phyloP scores from a whole-genome alignment of 108 stramenopile species.

The Discostella pseudostelligera region DNA sequence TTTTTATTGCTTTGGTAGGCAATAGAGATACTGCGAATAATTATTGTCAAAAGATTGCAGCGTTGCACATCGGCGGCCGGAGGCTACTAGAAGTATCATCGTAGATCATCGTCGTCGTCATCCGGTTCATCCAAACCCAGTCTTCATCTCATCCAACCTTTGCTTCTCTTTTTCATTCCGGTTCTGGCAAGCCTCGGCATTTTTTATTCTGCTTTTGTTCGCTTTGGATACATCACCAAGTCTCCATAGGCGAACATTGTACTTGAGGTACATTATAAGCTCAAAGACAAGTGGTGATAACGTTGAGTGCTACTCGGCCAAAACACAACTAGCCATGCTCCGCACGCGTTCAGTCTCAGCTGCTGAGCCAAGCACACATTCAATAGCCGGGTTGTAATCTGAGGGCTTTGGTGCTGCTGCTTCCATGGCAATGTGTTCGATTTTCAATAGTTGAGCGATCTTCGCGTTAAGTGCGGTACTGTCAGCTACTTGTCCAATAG shows the following conservation, averaged over 20 bases:
- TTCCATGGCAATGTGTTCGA: not conserved
- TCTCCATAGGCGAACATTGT: not conserved
- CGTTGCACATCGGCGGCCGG: too few species aligned
- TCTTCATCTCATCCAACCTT: constrained; percentile 1
- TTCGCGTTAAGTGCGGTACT: constrained; percentile 1
- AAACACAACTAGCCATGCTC: constrained; percentile 9
- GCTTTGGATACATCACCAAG: constrained; percentile 1
- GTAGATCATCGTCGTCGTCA: too few species aligned
- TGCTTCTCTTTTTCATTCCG: not conserved
- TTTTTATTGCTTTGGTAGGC: too few species aligned
- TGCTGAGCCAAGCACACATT: not conserved
- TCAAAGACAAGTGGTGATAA: constrained; percentile 1
- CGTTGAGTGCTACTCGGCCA: not conserved
- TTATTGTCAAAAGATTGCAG: too few species aligned
- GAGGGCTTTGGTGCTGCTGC: not conserved
- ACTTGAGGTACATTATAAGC: constrained; percentile 6
- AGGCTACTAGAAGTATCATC: too few species aligned
- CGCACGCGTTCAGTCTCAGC: constrained; percentile 4
- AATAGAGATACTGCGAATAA: too few species aligned
- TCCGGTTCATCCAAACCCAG: too few species aligned
- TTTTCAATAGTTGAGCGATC: not conserved
- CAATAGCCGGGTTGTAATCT: not conserved
- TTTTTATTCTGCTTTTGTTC: not conserved
- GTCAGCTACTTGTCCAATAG: constrained; percentile 4
- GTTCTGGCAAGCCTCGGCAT: not conserved